Evolutionary conservation across 345 rosid genomes (phyloP).

Genomic region (Brassica nigra): DNA sequence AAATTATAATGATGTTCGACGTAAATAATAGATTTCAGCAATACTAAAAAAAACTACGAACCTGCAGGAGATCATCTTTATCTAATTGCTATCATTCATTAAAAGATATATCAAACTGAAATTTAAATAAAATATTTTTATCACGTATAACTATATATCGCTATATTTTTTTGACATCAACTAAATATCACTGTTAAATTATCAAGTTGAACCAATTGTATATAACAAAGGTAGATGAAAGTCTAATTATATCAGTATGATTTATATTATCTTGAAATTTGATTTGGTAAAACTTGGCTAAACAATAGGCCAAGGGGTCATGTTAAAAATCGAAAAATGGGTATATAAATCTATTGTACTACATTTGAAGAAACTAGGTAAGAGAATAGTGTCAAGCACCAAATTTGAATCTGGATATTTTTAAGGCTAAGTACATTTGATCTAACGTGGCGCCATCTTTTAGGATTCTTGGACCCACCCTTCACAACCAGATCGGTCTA

Average conservation of each 20-base stretch:
- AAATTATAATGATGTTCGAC: not conserved
- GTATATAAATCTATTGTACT: not conserved
- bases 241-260: not conserved
- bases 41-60: not conserved
- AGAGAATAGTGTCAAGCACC: not conserved
- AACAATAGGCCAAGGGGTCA: constrained; percentile 6
- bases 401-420: constrained; percentile 21
- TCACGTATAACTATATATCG: not conserved
- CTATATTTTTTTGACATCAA: not conserved
- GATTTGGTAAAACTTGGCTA: constrained; percentile 8
- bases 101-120: not conserved
- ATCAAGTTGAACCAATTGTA: not conserved
- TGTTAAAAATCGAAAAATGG: constrained; percentile 1
- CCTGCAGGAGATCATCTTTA: not conserved
- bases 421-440: constrained; percentile 13
- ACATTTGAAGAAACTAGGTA: constrained; percentile 10
- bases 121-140: not conserved
- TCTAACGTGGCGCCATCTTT: constrained; percentile 6
- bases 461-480: constrained; percentile 4
- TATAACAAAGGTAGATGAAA: constrained; percentile 7
- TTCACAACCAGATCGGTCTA: not conserved
- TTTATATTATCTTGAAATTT: constrained; percentile 4
- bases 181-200: not conserved
- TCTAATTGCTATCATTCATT: not conserved
- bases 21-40: not conserved